A percentile compares a stretch with the other conserved stretches of the same genome.
phyloP scores from a whole-genome alignment of 2,329 filamentous ascomycete genomes.

The Botrytis fragariae region DNA sequence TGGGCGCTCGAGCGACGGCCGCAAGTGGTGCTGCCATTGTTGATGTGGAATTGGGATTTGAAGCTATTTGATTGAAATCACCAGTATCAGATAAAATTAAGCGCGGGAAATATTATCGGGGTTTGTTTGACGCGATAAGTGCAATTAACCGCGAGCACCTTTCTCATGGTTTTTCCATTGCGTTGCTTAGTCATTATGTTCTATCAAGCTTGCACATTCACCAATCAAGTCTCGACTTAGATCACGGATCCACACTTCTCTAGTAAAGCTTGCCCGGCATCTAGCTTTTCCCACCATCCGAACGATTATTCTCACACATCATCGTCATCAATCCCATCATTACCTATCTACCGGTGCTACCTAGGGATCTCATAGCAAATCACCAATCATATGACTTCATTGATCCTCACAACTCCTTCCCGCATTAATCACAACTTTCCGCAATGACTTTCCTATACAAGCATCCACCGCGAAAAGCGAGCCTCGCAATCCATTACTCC shows the following conservation, averaged over 20 bases:
- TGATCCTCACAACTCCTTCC: not conserved
- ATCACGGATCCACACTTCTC: not conserved
- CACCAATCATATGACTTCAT: not conserved
- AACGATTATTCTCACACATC: not conserved
- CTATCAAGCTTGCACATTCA: not conserved
- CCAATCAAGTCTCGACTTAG: not conserved
- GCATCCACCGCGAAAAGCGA: not conserved
- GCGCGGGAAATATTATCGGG: constrained; percentile 10
- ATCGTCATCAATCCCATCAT: not conserved
- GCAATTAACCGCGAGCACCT: not conserved
- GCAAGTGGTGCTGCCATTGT: constrained; percentile 27
- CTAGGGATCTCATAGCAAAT: not conserved
- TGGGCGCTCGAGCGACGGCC: constrained; percentile 31
- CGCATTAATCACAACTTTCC: not conserved
- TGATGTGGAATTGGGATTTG: not conserved
- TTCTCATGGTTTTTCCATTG: not conserved
- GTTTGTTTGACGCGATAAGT: not conserved
- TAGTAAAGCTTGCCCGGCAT: too few relatives aligned
- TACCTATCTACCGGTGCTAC: not conserved
- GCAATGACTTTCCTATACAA: not conserved
- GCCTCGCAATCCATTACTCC: not conserved
- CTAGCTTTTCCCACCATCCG: not conserved
- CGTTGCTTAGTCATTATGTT: not conserved
- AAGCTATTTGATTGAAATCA: constrained; percentile 14
- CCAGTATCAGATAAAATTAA: constrained; percentile 3